Evolutionary conservation across 257 asterid genomes (phyloP).

Genomic region (Petrea volubilis): DNA sequence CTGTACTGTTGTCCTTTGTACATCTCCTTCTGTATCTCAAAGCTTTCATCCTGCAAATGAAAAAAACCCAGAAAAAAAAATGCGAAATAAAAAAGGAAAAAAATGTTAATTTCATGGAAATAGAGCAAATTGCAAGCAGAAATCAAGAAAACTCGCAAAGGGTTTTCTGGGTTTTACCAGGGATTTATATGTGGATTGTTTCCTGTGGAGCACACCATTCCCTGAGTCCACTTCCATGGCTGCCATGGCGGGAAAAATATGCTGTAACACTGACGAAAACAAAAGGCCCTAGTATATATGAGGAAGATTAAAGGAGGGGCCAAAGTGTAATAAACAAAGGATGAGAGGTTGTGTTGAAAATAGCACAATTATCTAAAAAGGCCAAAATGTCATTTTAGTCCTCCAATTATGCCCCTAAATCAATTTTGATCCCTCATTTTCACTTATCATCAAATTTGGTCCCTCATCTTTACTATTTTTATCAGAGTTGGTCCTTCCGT

Average conservation of each 20-base stretch:
- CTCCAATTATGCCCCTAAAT: no score
- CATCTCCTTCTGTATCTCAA: conserved; percentile 70
- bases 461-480: no score
- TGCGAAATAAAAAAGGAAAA: background rate
- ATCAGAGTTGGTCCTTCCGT: no score
- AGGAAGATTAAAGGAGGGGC: conserved; percentile 19
- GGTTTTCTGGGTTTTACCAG: conserved; percentile 40
- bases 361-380: background rate
- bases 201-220: conserved; percentile 52
- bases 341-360: background rate
- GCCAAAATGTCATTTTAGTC: no score
- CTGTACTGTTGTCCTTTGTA: conserved; percentile 98
- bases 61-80: background rate
- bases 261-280: conserved; percentile 1
- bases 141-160: conserved; percentile 1
- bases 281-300: conserved; percentile 22
- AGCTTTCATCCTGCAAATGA: conserved; percentile 60
- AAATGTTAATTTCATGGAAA: background rate
- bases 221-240: conserved; percentile 64
- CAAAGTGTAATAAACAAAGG: background rate
- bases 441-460: no score
- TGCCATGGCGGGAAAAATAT: conserved; percentile 69
- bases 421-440: no score
- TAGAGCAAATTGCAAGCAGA: background rate
- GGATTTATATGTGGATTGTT: conserved; percentile 61